Evolutionary conservation across 2,329 filamentous ascomycete species (phyloP).

Genomic region (Raffaelea deltoideospora): DNA sequence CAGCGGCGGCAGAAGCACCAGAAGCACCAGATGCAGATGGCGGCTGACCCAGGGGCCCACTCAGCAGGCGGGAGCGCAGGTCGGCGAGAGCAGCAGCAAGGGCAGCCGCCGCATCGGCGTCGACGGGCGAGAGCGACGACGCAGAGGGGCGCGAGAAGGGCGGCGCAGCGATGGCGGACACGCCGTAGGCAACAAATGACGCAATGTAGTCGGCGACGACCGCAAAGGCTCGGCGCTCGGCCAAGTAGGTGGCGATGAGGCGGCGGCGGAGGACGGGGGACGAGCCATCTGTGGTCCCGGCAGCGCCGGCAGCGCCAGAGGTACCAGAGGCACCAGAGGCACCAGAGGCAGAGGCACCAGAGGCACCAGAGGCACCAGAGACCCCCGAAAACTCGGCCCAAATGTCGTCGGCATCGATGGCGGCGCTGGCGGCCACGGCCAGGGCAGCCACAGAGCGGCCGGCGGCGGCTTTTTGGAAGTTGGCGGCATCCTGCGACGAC

Average conservation of each 20-base stretch:
- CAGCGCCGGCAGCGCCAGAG: slow-evolving; percentile 33
- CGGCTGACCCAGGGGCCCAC: slow-evolving; percentile 1
- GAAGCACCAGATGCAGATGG: too few relatives aligned
- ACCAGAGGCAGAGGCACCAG: slow-evolving; percentile 32
- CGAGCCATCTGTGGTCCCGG: slow-evolving; percentile 45
- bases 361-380: too few relatives aligned
- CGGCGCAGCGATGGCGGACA: not conserved
- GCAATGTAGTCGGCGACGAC: slow-evolving; percentile 44
- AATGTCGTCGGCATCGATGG: slow-evolving; percentile 35
- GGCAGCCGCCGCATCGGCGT: not conserved
- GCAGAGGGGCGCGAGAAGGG: too few relatives aligned
- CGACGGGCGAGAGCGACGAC: too few relatives aligned
- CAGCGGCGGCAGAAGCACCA: not conserved
- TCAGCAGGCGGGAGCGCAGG: slow-evolving; percentile 4
- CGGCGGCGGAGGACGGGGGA: slow-evolving; percentile 47
- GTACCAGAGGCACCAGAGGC: slow-evolving; percentile 13
- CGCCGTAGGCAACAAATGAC: slow-evolving; percentile 30
- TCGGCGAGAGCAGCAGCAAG: slow-evolving; percentile 1
- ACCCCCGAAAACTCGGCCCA: slow-evolving; percentile 45
- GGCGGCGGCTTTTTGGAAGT: slow-evolving; percentile 59
- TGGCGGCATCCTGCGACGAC: slow-evolving; percentile 63
- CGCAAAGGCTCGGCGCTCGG: slow-evolving; percentile 53
- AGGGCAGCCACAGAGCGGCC: slow-evolving; percentile 26
- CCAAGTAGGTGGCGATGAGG: slow-evolving; percentile 56
- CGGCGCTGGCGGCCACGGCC: slow-evolving; percentile 13